Evolutionary conservation across 2,329 filamentous ascomycete genomes (phyloP).

Genomic region (Periconia macrospinosa): DNA sequence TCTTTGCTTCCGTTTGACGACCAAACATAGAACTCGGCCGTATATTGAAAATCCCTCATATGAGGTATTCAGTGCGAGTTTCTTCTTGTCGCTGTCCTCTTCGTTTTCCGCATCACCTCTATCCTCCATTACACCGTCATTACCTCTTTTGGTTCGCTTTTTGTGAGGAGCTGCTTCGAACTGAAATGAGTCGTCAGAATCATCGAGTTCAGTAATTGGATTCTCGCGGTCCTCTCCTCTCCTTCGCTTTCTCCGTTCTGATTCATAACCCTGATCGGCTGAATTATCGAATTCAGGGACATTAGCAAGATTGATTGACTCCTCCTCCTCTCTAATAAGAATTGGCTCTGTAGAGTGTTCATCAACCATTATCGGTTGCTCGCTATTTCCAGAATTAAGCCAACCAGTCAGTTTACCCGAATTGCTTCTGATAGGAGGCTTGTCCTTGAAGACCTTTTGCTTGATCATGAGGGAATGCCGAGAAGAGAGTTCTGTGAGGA

Average conservation of each 20-base stretch:
- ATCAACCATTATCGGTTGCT: constrained; percentile 48
- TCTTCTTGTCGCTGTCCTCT: constrained; percentile 82
- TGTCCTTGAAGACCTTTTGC: constrained; percentile 68
- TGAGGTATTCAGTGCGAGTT: constrained; percentile 78
- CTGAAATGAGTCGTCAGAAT: constrained; percentile 40
- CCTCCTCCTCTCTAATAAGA: constrained; percentile 59
- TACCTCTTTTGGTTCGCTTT: constrained; percentile 21
- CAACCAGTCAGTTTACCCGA: constrained; percentile 51
- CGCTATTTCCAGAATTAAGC: constrained; percentile 44
- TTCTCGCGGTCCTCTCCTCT: constrained; percentile 10
- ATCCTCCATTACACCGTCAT: neutral
- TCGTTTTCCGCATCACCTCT: constrained; percentile 17
- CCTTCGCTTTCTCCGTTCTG: constrained; percentile 19
- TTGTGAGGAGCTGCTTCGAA: constrained; percentile 20
- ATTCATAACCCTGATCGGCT: constrained; percentile 9
- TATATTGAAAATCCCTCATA: constrained; percentile 98
- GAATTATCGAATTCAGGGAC: constrained; percentile 56
- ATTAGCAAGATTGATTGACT: constrained; percentile 52
- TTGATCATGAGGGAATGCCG: constrained; percentile 86
- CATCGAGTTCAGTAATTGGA: constrained; percentile 20
- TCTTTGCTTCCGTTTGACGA: constrained; percentile 71
- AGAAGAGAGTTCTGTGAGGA: constrained; percentile 82
- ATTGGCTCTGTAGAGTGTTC: constrained; percentile 48
- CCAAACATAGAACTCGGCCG: constrained; percentile 85
- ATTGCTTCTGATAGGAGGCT: constrained; percentile 49